Percentiles rank a stretch among this genome's conserved stretches.
phyloP scores from a whole-genome alignment of 2,329 filamentous ascomycete genomes.

The Sarocladium kiliense region DNA sequence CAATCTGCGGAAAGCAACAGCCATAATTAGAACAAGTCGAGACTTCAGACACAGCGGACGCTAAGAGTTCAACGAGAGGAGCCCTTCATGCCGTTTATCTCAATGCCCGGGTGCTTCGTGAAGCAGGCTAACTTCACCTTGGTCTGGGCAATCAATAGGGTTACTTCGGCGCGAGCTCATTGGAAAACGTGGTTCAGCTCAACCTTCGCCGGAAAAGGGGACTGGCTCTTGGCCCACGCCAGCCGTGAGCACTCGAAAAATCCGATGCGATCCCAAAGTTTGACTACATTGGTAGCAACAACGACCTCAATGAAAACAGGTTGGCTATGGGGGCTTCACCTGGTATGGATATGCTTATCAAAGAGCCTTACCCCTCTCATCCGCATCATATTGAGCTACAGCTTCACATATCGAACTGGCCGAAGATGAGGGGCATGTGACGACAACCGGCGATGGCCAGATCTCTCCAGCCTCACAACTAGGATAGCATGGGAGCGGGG shows the following conservation, averaged over 20 bases:
- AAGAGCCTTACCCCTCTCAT: too few relatives aligned
- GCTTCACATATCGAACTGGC: too few relatives aligned
- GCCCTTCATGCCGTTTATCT: background rate
- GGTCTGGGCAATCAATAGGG: constrained; percentile 1
- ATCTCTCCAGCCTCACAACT: background rate
- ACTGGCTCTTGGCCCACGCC: too few relatives aligned
- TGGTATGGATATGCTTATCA: too few relatives aligned
- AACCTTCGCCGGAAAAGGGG: background rate
- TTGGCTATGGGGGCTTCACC: too few relatives aligned
- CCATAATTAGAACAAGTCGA: background rate
- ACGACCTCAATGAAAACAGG: too few relatives aligned
- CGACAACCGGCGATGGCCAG: background rate
- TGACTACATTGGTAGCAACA: too few relatives aligned
- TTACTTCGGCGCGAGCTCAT: background rate
- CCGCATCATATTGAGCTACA: too few relatives aligned
- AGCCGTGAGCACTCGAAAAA: too few relatives aligned
- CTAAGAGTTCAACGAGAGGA: background rate
- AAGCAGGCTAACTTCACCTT: background rate
- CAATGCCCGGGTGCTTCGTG: background rate
- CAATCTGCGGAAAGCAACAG: background rate
- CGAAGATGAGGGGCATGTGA: too few relatives aligned
- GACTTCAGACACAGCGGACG: background rate
- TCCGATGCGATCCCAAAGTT: too few relatives aligned
- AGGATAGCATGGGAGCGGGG: background rate
- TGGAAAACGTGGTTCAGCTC: background rate